Conservation (phyloP, 331 rosid genomes). For the Quercus lobata region DNA sequence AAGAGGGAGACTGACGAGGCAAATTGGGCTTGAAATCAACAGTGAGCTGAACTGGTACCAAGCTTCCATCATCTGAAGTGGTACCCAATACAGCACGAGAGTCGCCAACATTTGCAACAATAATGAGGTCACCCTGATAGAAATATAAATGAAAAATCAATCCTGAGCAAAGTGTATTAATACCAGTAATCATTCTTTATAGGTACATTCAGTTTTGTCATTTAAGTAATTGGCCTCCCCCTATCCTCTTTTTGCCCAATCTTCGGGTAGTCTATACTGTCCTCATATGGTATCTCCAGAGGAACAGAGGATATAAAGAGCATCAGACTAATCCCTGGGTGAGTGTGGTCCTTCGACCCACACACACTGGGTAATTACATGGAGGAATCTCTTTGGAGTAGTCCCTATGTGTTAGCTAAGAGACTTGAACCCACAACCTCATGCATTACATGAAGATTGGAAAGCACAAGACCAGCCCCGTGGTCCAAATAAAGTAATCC, state of each 20-base stretch:
- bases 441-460: too few relatives aligned
- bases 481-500: background rate
- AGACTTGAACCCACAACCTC: too few relatives aligned
- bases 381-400: too few relatives aligned
- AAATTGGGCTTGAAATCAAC: slow-evolving; percentile 94
- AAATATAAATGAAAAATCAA: background rate
- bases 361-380: too few relatives aligned
- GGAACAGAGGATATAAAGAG: too few relatives aligned
- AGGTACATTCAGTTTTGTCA: background rate
- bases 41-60: slow-evolving; percentile 71
- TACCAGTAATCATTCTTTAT: background rate
- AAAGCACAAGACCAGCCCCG: too few relatives aligned
- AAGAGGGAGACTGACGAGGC: slow-evolving; percentile 62
- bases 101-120: slow-evolving; percentile 89
- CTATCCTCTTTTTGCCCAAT: too few relatives aligned
- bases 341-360: too few relatives aligned
- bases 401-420: too few relatives aligned
- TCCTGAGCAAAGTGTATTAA: background rate
- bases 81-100: slow-evolving; percentile 95
- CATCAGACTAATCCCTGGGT: too few relatives aligned
- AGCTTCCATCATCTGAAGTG: slow-evolving; percentile 71
- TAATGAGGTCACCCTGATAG: slow-evolving; percentile 64
- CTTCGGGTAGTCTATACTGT: too few relatives aligned
- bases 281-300: too few relatives aligned
- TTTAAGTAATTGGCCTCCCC: background rate